Conservation (phyloP, 805 yeast genomes). For the Zygotorulaspora sp. region DNA sequence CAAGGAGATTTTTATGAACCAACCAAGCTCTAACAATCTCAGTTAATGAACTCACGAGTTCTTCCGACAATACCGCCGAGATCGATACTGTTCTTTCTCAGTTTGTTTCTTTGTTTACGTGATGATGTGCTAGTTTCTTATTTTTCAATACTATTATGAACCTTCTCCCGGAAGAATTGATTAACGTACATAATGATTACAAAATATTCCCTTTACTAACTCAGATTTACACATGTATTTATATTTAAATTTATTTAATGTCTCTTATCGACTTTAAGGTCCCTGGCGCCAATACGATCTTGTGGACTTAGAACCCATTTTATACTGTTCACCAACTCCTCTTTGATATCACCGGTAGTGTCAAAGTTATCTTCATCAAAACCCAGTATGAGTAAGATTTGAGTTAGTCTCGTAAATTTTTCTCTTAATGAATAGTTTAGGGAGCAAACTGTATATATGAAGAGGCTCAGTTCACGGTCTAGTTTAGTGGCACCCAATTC, state of each 20-base stretch:
- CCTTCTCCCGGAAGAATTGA: neutral
- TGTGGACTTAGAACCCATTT: conserved; percentile 76
- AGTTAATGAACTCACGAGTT: conserved; percentile 12
- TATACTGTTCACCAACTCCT: conserved; percentile 40
- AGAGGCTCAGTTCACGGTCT: conserved; percentile 72
- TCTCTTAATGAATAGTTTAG: conserved; percentile 72
- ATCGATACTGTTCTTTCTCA: neutral
- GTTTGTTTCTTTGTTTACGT: conserved; percentile 10
- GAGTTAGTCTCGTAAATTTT: conserved; percentile 75
- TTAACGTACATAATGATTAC: too few species aligned
- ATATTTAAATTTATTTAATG: conserved; percentile 14
- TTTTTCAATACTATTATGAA: neutral
- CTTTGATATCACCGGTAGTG: conserved; percentile 34
- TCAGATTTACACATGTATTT: too few species aligned
- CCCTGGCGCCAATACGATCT: conserved; percentile 63
- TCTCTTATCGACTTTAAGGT: conserved; percentile 44
- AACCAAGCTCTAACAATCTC: conserved; percentile 1
- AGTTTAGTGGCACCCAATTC: conserved; percentile 79
- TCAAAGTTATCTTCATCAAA: conserved; percentile 63
- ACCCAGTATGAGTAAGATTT: conserved; percentile 74
- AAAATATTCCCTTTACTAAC: too few species aligned
- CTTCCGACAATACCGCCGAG: conserved; percentile 5
- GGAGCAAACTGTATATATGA: conserved; percentile 70
- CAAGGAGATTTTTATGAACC: too few species aligned
- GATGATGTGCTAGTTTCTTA: conserved; percentile 8